These are phyloP conservation scores for Macadamia tetraphylla DNA, from an alignment of 164 flowering plant genomes.

Conservation along the genomic window DNA sequence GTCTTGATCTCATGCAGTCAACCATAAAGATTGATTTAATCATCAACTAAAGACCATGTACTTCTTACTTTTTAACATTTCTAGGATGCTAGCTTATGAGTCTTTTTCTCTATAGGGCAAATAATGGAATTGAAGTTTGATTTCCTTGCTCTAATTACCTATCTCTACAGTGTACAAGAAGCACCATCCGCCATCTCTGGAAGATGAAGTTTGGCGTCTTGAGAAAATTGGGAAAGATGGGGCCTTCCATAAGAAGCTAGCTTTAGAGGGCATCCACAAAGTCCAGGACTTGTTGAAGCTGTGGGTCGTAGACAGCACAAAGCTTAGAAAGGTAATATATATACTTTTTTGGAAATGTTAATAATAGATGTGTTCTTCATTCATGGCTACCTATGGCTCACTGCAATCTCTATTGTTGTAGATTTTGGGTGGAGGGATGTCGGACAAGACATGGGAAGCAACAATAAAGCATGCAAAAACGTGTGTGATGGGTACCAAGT, in stretches of 20 bases:
- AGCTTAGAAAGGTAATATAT: conserved; percentile 40
- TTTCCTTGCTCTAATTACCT: neutral
- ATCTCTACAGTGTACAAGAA: conserved; percentile 63
- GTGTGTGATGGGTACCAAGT: conserved; percentile 47
- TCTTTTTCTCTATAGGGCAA: too few species aligned
- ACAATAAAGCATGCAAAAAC: conserved; percentile 54
- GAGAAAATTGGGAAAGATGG: conserved; percentile 84
- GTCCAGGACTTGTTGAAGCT: conserved; percentile 72
- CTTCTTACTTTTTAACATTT: too few species aligned
- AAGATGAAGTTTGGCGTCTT: conserved; percentile 82
- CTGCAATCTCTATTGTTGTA: conserved; percentile 12
- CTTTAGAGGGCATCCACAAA: conserved; percentile 30
- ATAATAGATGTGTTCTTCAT: too few species aligned
- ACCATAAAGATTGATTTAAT: too few species aligned
- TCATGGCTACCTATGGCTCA: too few species aligned
- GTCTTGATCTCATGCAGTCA: too few species aligned
- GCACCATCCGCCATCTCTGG: conserved; percentile 66
- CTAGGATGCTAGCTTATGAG: too few species aligned
- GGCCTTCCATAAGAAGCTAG: conserved; percentile 53
- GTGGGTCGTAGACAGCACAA: conserved; percentile 26
- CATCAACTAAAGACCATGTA: too few species aligned
- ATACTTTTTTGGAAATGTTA: too few species aligned
- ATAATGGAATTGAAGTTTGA: too few species aligned
- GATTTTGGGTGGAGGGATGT: conserved; percentile 65
- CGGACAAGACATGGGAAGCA: conserved; percentile 69